Conservation (phyloP, 768 basidiomycete species). For the Lactarius hatsudake region DNA sequence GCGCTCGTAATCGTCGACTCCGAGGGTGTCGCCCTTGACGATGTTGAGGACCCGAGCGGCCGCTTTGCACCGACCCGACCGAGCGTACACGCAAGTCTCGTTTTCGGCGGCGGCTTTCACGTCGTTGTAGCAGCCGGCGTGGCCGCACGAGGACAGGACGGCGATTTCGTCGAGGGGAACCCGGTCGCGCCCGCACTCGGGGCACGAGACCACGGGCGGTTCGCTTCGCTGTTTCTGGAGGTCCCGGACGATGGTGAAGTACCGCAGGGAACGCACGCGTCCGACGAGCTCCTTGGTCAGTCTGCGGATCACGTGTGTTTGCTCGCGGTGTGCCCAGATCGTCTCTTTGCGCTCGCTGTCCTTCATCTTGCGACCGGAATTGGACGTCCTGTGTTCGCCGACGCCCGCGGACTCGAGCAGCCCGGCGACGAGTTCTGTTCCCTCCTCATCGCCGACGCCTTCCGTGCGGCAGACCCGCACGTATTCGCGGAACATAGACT, state of each 20-base stretch:
- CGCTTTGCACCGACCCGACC: slow-evolving; percentile 68
- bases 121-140: slow-evolving; percentile 77
- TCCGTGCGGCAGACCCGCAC: slow-evolving; percentile 64
- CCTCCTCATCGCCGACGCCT: slow-evolving; percentile 78
- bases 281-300: slow-evolving; percentile 87
- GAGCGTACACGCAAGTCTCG: slow-evolving; percentile 79
- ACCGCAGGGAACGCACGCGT: slow-evolving; percentile 85
- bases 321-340: slow-evolving; percentile 81
- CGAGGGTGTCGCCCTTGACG: slow-evolving; percentile 74
- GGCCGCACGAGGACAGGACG: slow-evolving; percentile 89
- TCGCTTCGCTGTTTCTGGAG: slow-evolving; percentile 71
- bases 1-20: slow-evolving; percentile 72
- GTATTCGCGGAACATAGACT: slow-evolving; percentile 80
- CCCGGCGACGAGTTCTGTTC: slow-evolving; percentile 54
- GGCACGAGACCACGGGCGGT: slow-evolving; percentile 60
- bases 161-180: slow-evolving; percentile 69
- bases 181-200: slow-evolving; percentile 52
- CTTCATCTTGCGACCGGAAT: slow-evolving; percentile 38
- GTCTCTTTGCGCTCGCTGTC: slow-evolving; percentile 62
- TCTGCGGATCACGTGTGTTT: slow-evolving; percentile 80
- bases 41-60: slow-evolving; percentile 80
- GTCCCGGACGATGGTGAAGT: slow-evolving; percentile 88
- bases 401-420: slow-evolving; percentile 63
- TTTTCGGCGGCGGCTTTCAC: slow-evolving; percentile 68
- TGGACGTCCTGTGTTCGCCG: slow-evolving; percentile 31